Percentiles rank a stretch among this genome's conserved stretches.
Evolutionary conservation across 1,284 basidiomycete species (phyloP).

Genomic region (Coriolopsis trogii): DNA sequence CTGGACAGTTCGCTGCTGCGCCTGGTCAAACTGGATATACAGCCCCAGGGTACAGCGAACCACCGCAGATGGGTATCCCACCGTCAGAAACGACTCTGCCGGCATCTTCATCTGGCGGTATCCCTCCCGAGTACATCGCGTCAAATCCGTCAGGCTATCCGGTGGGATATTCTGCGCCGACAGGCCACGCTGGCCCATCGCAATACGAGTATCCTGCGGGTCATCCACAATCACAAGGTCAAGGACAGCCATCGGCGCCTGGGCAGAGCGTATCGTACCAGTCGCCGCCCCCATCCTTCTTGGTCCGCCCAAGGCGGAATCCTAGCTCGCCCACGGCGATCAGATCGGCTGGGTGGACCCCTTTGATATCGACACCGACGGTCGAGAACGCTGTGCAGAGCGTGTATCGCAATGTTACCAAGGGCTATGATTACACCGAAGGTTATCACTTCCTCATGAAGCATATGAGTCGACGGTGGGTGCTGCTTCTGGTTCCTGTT

Average conservation of each 20-base stretch:
- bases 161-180: conserved; percentile 14
- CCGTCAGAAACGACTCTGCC: conserved; percentile 40
- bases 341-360: conserved; percentile 23
- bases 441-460: conserved; percentile 96
- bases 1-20: conserved; percentile 8
- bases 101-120: conserved; percentile 12
- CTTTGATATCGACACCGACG: conserved; percentile 21
- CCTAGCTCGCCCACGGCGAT: conserved; percentile 20
- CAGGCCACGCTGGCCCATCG: conserved; percentile 7
- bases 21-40: neutral
- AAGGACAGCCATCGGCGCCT: conserved; percentile 7
- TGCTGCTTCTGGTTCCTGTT: conserved; percentile 28
- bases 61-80: conserved; percentile 42
- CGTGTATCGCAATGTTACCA: conserved; percentile 77
- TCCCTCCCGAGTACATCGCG: conserved; percentile 22
- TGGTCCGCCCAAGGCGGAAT: conserved; percentile 18
- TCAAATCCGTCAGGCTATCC: no score
- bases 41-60: conserved; percentile 22
- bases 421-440: conserved; percentile 90
- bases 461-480: conserved; percentile 82
- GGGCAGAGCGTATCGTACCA: neutral
- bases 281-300: conserved; percentile 18
- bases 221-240: conserved; percentile 13
- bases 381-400: conserved; percentile 46
- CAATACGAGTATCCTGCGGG: conserved; percentile 22